Percentiles rank a stretch among this genome's conserved stretches.
phyloP scores from a whole-genome alignment of 148 eudicot genomes.

The Persicaria tinctoria region DNA sequence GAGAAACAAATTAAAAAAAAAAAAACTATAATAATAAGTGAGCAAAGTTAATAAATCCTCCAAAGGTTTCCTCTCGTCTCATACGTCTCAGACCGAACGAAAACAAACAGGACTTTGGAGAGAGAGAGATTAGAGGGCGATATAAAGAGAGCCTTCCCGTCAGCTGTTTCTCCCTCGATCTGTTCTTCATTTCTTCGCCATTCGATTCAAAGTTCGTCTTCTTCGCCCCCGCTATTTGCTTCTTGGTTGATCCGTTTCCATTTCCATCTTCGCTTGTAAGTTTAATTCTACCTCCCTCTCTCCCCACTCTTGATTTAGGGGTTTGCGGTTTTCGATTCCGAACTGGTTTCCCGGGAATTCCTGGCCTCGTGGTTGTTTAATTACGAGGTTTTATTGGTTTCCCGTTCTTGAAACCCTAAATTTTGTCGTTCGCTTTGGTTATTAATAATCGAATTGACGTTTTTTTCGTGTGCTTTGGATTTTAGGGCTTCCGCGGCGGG shows the following conservation, averaged over 20 bases:
- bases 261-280: constrained; percentile 11
- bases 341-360: constrained; percentile 1
- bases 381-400: constrained; percentile 10
- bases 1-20: background rate
- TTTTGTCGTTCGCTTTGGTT: constrained; percentile 3
- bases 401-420: constrained; percentile 12
- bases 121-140: background rate
- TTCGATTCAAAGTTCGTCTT: background rate
- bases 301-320: background rate
- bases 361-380: background rate
- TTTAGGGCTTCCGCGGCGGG: constrained; percentile 34
- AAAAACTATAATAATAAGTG: background rate
- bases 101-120: constrained; percentile 6
- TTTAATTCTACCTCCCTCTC: background rate
- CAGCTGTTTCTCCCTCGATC: constrained; percentile 12
- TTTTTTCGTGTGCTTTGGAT: constrained; percentile 5
- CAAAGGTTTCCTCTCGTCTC: background rate
- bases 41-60: constrained; percentile 4
- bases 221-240: background rate
- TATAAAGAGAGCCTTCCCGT: background rate
- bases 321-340: background rate
- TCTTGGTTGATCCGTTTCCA: constrained; percentile 4
- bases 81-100: constrained; percentile 8
- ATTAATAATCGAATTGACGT: constrained; percentile 10
- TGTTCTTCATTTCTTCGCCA: background rate